Percentiles rank a stretch among this genome's conserved stretches.
Evolutionary conservation across 371 early-diverging fungal species (phyloP).

Genomic region (Batkoa obscura): DNA sequence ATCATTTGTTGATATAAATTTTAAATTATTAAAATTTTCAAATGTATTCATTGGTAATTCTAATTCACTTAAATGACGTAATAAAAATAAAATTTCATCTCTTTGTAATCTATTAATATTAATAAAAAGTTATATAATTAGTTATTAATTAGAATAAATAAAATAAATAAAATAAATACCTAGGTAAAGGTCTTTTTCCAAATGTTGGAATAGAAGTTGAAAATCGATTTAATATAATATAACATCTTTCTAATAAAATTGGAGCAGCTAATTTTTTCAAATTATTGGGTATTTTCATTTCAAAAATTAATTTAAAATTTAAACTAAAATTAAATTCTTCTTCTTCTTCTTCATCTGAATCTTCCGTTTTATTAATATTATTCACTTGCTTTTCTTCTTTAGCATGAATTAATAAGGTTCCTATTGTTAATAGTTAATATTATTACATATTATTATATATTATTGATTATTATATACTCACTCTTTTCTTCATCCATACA

Average conservation of each 20-base stretch:
- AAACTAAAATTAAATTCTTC: neutral
- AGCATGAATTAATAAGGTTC: too few relatives aligned
- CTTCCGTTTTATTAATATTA: neutral
- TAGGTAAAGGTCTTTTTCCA: slow-evolving; percentile 63
- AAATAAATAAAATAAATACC: slow-evolving; percentile 32
- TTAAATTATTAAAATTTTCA: too few relatives aligned
- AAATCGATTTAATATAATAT: slow-evolving; percentile 41
- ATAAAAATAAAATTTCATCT: slow-evolving; percentile 46
- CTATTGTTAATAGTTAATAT: too few relatives aligned
- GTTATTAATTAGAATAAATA: slow-evolving; percentile 6
- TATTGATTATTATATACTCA: too few relatives aligned
- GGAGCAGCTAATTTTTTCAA: slow-evolving; percentile 48
- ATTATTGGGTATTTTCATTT: slow-evolving; percentile 19
- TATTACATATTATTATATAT: too few relatives aligned
- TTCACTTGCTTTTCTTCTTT: too few relatives aligned
- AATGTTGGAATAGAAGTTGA: slow-evolving; percentile 48
- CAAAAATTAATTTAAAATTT: neutral
- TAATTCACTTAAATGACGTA: slow-evolving; percentile 38
- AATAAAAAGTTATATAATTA: neutral
- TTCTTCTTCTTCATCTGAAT: neutral
- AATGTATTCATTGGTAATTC: slow-evolving; percentile 28
- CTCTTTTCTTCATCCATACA: slow-evolving; percentile 3
- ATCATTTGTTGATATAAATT: neutral
- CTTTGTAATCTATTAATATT: slow-evolving; percentile 32
- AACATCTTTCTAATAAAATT: slow-evolving; percentile 46